These are phyloP conservation scores for Cucumis cinereus DNA, from an alignment of 306 rosid species.

Conservation along the genomic window DNA sequence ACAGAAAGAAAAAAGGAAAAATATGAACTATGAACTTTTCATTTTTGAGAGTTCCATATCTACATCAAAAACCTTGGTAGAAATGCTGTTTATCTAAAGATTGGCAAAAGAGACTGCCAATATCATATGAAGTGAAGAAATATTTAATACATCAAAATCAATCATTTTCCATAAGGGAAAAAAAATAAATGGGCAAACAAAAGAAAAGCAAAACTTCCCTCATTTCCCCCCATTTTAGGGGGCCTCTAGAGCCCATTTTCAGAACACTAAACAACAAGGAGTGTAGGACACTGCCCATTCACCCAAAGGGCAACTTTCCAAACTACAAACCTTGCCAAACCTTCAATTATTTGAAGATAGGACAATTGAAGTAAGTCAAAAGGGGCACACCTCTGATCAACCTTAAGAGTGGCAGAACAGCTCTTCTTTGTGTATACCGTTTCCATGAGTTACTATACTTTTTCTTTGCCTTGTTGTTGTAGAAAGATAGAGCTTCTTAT, in stretches of 20 bases:
- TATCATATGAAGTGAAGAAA: neutral
- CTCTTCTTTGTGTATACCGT: neutral
- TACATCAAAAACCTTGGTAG: neutral
- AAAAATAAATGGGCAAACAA: neutral
- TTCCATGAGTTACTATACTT: neutral
- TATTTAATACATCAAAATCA: slow-evolving; percentile 1
- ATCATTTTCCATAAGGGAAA: neutral
- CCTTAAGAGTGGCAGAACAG: neutral
- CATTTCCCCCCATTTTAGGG: neutral
- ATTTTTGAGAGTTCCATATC: neutral
- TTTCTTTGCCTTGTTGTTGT: neutral
- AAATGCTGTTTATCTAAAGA: neutral
- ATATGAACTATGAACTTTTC: neutral
- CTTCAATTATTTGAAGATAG: neutral
- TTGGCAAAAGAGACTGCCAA: neutral
- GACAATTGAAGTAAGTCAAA: neutral
- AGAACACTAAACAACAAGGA: neutral
- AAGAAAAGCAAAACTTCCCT: slow-evolving; percentile 3
- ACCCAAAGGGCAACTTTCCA: neutral
- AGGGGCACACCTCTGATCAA: neutral
- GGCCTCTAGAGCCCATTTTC: slow-evolving; percentile 2
- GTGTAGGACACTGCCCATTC: neutral
- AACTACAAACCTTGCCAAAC: neutral
- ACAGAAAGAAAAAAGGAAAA: neutral
- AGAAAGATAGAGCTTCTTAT: neutral